Base-by-base conservation (phyloP, 306 rosid species). In the Myrica gale region DNA sequence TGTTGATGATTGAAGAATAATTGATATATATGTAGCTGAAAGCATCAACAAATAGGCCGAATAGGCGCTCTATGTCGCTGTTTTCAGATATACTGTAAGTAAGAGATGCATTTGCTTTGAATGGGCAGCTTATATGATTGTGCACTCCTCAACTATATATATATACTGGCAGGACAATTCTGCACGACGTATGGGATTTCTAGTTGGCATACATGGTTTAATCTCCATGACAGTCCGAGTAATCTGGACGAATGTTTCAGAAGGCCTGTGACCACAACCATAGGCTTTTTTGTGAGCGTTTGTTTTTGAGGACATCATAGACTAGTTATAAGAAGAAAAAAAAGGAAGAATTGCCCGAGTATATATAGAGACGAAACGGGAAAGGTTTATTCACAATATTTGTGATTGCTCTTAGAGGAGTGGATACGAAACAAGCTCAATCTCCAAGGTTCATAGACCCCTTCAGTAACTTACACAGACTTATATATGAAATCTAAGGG, bases 401-500 rank as follows among this genome's bases (percentile, higher is more conserved):
- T 65, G 5, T 17, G 26, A 39, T 66, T 43, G 48, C 23, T 41
- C 26, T 23, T 16, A 48, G 16, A 16, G 9, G 50, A 66, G 26
- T 8, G 50, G 46, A 66, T 41, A 48, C 26, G 19, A 69, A 69
- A 47, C 58, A 69, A 47, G 57, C 54, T 68, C 72, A n/a, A 68
- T 32, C 53, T 43, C 72, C n/a, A 68, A 69, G 48, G 58, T 48
- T 46, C 73, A 47, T 47, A 69, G 42, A 69, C 47, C 10, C 73
- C 56, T 69, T 69, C 56, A 69, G 50, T 12, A 66, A 66, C 46
- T 17, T 66, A 4, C 13, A 63, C 69, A 63, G 69, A 66, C 70
- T 65, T 32, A 47, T 15, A 65, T 11, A 21, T 65, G 42, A 70
- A 69, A 45, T 16, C 19, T 20, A 47, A 50, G 13, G 26, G 26